These are phyloP conservation scores for Reutealis trisperma DNA, from an alignment of 345 rosid genomes.

Conservation along the genomic window DNA sequence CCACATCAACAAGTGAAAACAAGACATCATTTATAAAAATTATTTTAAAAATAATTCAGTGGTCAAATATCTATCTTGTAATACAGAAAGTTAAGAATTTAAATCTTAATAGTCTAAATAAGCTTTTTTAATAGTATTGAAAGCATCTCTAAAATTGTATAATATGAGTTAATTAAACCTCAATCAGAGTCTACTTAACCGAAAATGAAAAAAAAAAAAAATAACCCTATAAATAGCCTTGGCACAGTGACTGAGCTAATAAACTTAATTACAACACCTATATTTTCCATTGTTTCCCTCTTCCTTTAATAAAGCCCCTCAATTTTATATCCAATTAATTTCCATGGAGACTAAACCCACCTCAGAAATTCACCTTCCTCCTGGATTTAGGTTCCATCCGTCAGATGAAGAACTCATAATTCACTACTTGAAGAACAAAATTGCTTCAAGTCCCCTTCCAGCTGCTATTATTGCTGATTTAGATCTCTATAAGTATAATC, in stretches of 20 bases:
- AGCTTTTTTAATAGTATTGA: no score
- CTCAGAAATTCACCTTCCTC: constrained; percentile 39
- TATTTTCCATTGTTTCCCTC: neutral
- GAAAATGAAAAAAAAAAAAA: neutral
- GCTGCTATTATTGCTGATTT: constrained; percentile 52
- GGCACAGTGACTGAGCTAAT: constrained; percentile 13
- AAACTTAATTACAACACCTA: neutral
- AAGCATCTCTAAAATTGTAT: no score
- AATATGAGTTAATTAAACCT: no score
- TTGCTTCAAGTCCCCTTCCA: constrained; percentile 43
- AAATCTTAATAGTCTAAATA: no score
- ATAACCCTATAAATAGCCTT: constrained; percentile 15
- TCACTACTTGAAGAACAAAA: constrained; percentile 45
- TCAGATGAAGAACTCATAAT: constrained; percentile 54
- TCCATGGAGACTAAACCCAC: constrained; percentile 31
- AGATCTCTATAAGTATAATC: constrained; percentile 46
- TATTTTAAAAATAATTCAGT: no score
- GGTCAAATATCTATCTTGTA: no score
- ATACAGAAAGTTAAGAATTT: no score
- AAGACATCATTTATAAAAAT: no score
- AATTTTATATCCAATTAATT: constrained; percentile 10
- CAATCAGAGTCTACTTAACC: neutral
- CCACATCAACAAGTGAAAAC: no score
- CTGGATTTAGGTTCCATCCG: constrained; percentile 54
- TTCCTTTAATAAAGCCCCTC: constrained; percentile 16